Evolutionary conservation across 2,329 filamentous ascomycete species (phyloP).

Genomic region (Aspergillus tanneri): DNA sequence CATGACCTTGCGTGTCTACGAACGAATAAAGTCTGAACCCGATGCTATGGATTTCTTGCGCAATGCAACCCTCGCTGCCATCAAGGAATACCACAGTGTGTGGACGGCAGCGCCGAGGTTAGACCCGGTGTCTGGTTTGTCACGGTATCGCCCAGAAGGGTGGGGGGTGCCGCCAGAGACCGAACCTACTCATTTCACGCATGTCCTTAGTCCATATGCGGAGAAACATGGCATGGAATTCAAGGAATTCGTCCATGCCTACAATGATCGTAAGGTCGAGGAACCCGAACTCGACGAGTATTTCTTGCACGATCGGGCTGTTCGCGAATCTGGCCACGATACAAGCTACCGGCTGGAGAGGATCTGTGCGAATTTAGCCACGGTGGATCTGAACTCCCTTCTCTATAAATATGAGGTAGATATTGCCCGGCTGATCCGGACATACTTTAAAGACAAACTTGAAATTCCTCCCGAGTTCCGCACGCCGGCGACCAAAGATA

Average conservation of each 20-base stretch:
- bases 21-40: slow-evolving; percentile 84
- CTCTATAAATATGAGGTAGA: slow-evolving; percentile 97
- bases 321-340: slow-evolving; percentile 94
- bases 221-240: slow-evolving; percentile 81
- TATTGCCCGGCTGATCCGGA: slow-evolving; percentile 82
- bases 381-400: slow-evolving; percentile 89
- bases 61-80: slow-evolving; percentile 78
- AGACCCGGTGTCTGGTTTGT: slow-evolving; percentile 75
- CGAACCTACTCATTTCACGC: slow-evolving; percentile 80
- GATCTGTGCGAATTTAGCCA: slow-evolving; percentile 83
- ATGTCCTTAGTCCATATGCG: slow-evolving; percentile 77
- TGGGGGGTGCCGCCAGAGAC: slow-evolving; percentile 88
- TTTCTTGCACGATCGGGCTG: slow-evolving; percentile 92
- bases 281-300: slow-evolving; percentile 93
- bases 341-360: slow-evolving; percentile 91
- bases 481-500: slow-evolving; percentile 61
- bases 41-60: slow-evolving; percentile 78
- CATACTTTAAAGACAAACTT: slow-evolving; percentile 77
- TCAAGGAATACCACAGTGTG: slow-evolving; percentile 92
- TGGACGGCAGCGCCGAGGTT: slow-evolving; percentile 79
- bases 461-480: slow-evolving; percentile 81
- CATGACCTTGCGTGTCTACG: slow-evolving; percentile 91
- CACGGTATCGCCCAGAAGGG: slow-evolving; percentile 80
- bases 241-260: slow-evolving; percentile 79
- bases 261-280: slow-evolving; percentile 72